Percentiles rank a stretch among this genome's conserved stretches.
Evolutionary conservation across 495 filamentous ascomycete species (phyloP).

Genomic region (Penicillium goetzii): DNA sequence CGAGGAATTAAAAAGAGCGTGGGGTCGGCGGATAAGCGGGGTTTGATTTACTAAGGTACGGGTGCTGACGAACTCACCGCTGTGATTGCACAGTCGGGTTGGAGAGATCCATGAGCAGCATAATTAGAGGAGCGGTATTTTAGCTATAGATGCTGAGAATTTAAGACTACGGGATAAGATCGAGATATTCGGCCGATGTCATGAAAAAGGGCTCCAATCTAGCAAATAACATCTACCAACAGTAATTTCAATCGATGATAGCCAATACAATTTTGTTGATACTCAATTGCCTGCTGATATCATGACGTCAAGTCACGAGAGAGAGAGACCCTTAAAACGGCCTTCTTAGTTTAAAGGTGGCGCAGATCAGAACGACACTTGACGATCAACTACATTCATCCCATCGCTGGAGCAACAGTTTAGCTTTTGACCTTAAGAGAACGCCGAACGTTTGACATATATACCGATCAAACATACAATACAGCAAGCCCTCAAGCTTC

Average conservation of each 20-base stretch:
- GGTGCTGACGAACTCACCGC: slow-evolving; percentile 22
- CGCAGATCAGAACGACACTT: not conserved
- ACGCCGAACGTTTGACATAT: not conserved
- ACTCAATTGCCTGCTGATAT: not conserved
- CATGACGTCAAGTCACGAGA: slow-evolving; percentile 9
- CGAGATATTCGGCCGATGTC: too few species aligned
- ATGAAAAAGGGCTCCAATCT: too few species aligned
- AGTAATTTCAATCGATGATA: too few species aligned
- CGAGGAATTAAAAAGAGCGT: slow-evolving; percentile 8
- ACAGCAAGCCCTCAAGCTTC: not conserved
- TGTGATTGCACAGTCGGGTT: slow-evolving; percentile 14
- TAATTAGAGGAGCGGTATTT: too few species aligned
- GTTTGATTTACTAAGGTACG: not conserved
- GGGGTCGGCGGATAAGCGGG: slow-evolving; percentile 23
- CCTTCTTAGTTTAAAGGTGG: not conserved
- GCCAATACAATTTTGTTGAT: too few species aligned
- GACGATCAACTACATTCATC: not conserved
- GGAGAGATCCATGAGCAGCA: too few species aligned
- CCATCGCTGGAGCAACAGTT: not conserved
- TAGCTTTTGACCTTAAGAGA: not conserved
- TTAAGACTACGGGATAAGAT: too few species aligned
- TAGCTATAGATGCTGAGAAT: too few species aligned
- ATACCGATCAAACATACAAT: not conserved
- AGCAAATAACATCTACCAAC: too few species aligned
- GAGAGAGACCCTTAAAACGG: not conserved